phyloP scores from a whole-genome alignment of 1,284 basidiomycete species.

The Anthracocystis panici-leucophaei region DNA sequence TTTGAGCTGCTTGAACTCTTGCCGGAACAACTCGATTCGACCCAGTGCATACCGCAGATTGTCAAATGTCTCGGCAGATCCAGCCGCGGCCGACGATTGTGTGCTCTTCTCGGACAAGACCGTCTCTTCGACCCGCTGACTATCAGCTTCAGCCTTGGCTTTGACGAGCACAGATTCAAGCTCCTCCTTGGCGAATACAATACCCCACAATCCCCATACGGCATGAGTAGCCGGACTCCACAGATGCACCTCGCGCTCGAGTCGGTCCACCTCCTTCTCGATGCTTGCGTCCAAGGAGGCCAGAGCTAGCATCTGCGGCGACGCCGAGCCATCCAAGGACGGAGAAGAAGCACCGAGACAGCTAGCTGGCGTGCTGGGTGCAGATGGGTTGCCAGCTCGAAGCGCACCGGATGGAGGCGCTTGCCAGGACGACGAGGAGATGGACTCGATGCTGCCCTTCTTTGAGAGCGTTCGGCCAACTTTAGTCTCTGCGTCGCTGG shows the following conservation, averaged over 20 bases:
- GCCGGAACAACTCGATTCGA: constrained; percentile 63
- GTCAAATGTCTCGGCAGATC: constrained; percentile 59
- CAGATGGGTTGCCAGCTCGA: constrained; percentile 27
- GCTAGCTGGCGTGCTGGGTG: constrained; percentile 31
- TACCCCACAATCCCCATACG: constrained; percentile 67
- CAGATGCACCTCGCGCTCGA: constrained; percentile 62
- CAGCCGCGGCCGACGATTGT: constrained; percentile 17
- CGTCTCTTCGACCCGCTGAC: constrained; percentile 24
- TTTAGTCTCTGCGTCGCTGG: constrained; percentile 5
- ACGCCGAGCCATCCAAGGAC: constrained; percentile 31
- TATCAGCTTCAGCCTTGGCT: constrained; percentile 36
- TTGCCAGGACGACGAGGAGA: constrained; percentile 50
- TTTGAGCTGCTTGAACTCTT: constrained; percentile 48
- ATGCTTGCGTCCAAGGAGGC: constrained; percentile 50
- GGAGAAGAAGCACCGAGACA: constrained; percentile 26
- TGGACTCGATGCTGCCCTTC: constrained; percentile 37
- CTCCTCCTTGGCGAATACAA: constrained; percentile 63
- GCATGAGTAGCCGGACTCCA: constrained; percentile 66
- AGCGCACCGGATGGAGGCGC: constrained; percentile 29
- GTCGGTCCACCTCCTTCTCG: constrained; percentile 62
- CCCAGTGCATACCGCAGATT: constrained; percentile 64
- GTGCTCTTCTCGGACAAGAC: constrained; percentile 25
- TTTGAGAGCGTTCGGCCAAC: constrained; percentile 3
- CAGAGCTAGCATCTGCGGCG: constrained; percentile 40
- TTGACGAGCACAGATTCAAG: constrained; percentile 51